phyloP scores from a whole-genome alignment of 2,329 filamentous ascomycete genomes.

The Pseudogymnoascus sp. region DNA sequence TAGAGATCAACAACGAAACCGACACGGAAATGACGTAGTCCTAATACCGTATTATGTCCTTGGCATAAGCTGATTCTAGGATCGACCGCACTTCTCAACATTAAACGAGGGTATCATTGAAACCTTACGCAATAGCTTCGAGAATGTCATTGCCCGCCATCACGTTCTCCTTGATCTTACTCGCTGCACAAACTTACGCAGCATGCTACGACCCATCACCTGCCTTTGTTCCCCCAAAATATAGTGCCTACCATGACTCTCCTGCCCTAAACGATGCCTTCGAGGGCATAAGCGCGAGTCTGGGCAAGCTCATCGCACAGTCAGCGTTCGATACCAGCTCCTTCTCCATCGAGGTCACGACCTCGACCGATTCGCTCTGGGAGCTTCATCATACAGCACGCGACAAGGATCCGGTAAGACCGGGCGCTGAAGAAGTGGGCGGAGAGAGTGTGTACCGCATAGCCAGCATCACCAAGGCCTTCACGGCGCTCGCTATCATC shows the following conservation, averaged over 20 bases:
- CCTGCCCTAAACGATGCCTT: background rate
- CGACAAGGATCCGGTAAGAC: background rate
- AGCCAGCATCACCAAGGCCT: conserved; percentile 13
- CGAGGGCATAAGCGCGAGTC: background rate
- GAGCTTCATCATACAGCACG: conserved; percentile 10
- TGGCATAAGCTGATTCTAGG: background rate
- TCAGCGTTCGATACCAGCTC: background rate
- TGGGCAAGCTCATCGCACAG: background rate
- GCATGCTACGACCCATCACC: conserved; percentile 8
- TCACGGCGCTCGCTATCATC: conserved; percentile 24
- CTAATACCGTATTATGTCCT: too few relatives aligned
- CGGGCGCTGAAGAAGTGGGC: background rate
- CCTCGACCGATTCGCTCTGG: conserved; percentile 3
- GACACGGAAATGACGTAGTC: background rate
- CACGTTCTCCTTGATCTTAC: background rate
- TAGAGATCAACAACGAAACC: background rate
- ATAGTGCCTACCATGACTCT: background rate
- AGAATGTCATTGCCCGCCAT: background rate
- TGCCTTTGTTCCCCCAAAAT: conserved; percentile 1
- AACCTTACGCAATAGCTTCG: background rate
- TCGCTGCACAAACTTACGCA: background rate
- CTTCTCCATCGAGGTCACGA: conserved; percentile 9
- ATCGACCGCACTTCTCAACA: background rate
- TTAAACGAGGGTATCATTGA: background rate
- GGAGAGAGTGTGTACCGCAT: conserved; percentile 7